Conservation (phyloP, 1,284 basidiomycete species). For the Fomes fomentarius region DNA sequence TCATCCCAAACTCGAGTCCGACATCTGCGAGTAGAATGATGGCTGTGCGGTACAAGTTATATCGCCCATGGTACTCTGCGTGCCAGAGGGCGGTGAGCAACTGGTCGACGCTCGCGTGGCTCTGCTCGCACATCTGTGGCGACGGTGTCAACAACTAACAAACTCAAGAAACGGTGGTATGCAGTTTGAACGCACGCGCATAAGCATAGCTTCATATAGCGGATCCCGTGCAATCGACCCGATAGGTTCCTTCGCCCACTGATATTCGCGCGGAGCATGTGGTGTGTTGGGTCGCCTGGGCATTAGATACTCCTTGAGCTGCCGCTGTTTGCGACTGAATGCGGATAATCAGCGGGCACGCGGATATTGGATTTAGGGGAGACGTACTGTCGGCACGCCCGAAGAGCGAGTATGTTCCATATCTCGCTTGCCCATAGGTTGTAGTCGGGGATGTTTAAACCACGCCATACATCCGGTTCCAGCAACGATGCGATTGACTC, state of each 20-base stretch:
- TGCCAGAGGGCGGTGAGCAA: conserved; percentile 76
- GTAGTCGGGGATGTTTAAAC: conserved; percentile 65
- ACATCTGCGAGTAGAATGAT: conserved; percentile 75
- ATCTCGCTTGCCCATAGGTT: conserved; percentile 70
- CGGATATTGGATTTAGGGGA: background rate
- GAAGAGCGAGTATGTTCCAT: conserved; percentile 73
- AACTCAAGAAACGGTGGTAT: conserved; percentile 1
- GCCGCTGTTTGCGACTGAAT: conserved; percentile 59
- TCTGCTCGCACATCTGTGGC: conserved; percentile 57
- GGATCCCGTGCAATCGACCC: conserved; percentile 61
- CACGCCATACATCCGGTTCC: conserved; percentile 70
- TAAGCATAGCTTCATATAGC: conserved; percentile 63
- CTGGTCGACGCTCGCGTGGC: conserved; percentile 60
- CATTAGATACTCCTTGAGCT: conserved; percentile 66
- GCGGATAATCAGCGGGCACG: background rate
- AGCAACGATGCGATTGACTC: conserved; percentile 65
- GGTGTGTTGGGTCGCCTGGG: conserved; percentile 57
- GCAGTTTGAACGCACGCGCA: conserved; percentile 50
- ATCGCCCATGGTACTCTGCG: conserved; percentile 74
- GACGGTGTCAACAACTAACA: conserved; percentile 2
- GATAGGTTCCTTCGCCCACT: conserved; percentile 34
- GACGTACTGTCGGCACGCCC: conserved; percentile 66
- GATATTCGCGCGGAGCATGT: conserved; percentile 58
- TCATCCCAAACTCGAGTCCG: conserved; percentile 75
- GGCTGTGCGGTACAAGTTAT: conserved; percentile 65